Conservation (phyloP, 1,139 yeast genomes). For the Hyphopichia buzzinii region DNA sequence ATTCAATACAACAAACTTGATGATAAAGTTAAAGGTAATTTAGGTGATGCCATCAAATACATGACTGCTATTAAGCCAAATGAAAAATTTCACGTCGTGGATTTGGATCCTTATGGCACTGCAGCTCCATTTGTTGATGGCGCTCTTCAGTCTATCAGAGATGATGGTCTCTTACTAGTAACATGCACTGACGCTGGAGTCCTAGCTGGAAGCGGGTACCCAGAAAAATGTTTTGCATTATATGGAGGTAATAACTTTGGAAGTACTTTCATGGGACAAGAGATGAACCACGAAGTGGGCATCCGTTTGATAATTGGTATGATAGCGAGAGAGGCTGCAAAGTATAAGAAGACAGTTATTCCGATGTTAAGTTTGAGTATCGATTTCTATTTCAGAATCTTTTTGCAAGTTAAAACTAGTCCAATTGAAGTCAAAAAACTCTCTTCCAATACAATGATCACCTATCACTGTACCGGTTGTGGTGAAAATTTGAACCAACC, state of each 20-base stretch:
- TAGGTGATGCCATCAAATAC: slow-evolving; percentile 83
- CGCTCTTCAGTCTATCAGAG: slow-evolving; percentile 76
- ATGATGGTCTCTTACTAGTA: slow-evolving; percentile 80
- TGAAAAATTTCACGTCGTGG: slow-evolving; percentile 74
- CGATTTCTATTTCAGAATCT: slow-evolving; percentile 87
- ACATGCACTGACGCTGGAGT: slow-evolving; percentile 98
- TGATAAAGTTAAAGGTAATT: slow-evolving; percentile 56
- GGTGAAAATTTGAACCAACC: slow-evolving; percentile 69
- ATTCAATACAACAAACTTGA: slow-evolving; percentile 61
- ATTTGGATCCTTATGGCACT: slow-evolving; percentile 95
- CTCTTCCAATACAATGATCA: slow-evolving; percentile 71
- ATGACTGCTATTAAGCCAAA: slow-evolving; percentile 58
- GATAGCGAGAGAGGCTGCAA: slow-evolving; percentile 82
- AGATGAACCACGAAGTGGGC: slow-evolving; percentile 91
- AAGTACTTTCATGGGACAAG: slow-evolving; percentile 69
- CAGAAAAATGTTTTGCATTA: slow-evolving; percentile 91
- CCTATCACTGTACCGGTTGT: slow-evolving; percentile 88
- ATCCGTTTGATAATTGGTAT: slow-evolving; percentile 75
- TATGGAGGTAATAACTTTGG: slow-evolving; percentile 80
- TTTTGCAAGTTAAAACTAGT: slow-evolving; percentile 70
- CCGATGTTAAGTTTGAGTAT: slow-evolving; percentile 83
- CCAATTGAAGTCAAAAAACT: slow-evolving; percentile 79
- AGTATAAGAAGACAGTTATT: slow-evolving; percentile 81
- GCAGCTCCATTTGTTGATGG: slow-evolving; percentile 94
- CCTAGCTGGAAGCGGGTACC: slow-evolving; percentile 92